Percentiles rank a stretch among this genome's conserved stretches.
phyloP scores from a whole-genome alignment of 768 basidiomycete genomes.

The Boletus subparvulus region DNA sequence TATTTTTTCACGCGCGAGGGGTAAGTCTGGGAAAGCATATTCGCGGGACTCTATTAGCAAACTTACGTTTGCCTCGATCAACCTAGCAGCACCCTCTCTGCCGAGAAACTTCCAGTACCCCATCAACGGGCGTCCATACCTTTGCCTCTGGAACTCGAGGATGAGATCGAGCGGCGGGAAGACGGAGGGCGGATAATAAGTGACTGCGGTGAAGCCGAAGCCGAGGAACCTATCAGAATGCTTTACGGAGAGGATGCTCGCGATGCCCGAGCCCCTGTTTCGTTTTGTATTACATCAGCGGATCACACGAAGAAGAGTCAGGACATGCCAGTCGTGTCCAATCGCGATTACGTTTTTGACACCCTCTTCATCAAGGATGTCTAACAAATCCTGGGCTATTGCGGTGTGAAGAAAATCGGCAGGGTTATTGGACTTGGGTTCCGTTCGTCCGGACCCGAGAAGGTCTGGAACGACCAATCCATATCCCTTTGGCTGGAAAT shows the following conservation, averaged over 20 bases:
- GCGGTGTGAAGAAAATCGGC: constrained; percentile 27
- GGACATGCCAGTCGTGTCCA: constrained; percentile 41
- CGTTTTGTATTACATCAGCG: constrained; percentile 1
- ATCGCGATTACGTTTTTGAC: constrained; percentile 34
- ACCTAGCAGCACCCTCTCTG: constrained; percentile 28
- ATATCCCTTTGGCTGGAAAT: constrained; percentile 41
- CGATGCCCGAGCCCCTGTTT: constrained; percentile 37
- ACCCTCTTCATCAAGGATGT: constrained; percentile 39
- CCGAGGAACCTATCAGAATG: constrained; percentile 42
- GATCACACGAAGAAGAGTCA: neutral
- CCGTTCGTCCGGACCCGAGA: constrained; percentile 46
- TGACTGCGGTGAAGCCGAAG: constrained; percentile 37
- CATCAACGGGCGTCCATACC: constrained; percentile 37
- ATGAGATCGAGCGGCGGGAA: constrained; percentile 28
- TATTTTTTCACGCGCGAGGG: constrained; percentile 2
- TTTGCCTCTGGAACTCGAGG: constrained; percentile 26
- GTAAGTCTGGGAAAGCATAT: neutral
- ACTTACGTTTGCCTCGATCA: constrained; percentile 38
- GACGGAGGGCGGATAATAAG: constrained; percentile 32
- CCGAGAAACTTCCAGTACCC: constrained; percentile 45
- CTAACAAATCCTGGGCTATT: constrained; percentile 35
- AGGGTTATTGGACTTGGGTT: constrained; percentile 38
- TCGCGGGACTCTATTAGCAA: neutral
- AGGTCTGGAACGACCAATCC: constrained; percentile 48
- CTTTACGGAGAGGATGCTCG: constrained; percentile 38